Base-by-base conservation (phyloP, 2,329 filamentous ascomycete genomes). In the Didymella arachidicola region DNA sequence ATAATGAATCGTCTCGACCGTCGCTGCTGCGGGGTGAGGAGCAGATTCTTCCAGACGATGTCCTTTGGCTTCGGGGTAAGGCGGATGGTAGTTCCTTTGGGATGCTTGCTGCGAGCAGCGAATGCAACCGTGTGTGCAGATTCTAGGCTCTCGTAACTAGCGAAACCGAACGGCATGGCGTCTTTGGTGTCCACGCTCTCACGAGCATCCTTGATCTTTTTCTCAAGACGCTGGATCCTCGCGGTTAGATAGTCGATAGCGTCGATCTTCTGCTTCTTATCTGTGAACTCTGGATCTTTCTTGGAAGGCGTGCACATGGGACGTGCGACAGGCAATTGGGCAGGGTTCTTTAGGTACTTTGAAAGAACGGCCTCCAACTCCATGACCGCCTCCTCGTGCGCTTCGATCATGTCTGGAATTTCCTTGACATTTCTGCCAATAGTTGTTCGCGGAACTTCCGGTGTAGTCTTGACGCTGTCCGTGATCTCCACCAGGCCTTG, bases 31-130 rank as follows among this genome's bases (percentile, higher is more conserved):
- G 87, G 87, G 16, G 83, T 86, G 56, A 98, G 80, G 6, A 87
- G 84, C 80, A 99, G 85, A 71, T 99, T 99, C 74, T 92, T 89
- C 95, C 95, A 99, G 64, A 99, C 96, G 52, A 99, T 86, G 74
- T 98, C 94, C 72, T 91, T 92, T 3, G 95, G 94, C 58, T 88
- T 87, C 2, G 95, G 93, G 1, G 95, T 93, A 14, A 98, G 83
- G 6, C 81, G 83, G 54, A 99, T 86, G 0, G 86, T 90, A 0
- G 92, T 88, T 5, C 92, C 92, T 39, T 91, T 84, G 0, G 92
- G 91, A 67, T 89, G 90, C 80, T 95, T 95, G 47, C 87, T 91
- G 58, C 90, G 90, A 22, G 90, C 87, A 10, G 88, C 85, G 77
- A 90, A 96, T 11, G 93, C 95, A 62, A 96, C 93, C 19, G 86